Evolutionary conservation across 164 flowering plant genomes (phyloP), one percentile per base, ranked within the genome.

Genomic region (Santalum album): DNA sequence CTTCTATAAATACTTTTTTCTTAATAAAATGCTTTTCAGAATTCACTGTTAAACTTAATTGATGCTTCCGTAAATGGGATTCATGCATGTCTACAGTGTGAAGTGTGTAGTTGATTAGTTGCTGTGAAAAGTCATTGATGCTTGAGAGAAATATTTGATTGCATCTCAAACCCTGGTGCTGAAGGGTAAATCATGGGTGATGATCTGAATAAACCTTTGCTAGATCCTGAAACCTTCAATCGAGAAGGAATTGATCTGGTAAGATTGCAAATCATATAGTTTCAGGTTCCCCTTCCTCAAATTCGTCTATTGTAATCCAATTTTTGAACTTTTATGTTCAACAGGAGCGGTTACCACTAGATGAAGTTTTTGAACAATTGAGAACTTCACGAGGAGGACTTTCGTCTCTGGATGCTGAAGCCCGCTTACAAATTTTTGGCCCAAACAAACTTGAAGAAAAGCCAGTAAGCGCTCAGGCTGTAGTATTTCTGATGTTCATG

Each of bases 161-260:
- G n/a, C n/a, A n/a, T n/a, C n/a, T n/a, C n/a, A n/a, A n/a, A n/a
- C n/a, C n/a, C n/a, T n/a, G n/a, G n/a, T n/a, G n/a, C n/a, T n/a
- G n/a, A n/a, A 59, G 59, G 56, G 51, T 59, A 58, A 60, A 68
- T 36, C 54, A 83, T 79, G 87, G 75, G 61, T 26, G 87, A 72
- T 18, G 87, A 78, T n/a, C 58, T 85, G 58, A 78, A 78, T 25
- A 81, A 73, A 45, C 87, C 90, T 10, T 61, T 86, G 79, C 76
- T 86, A 12, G 78, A 54, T 59, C 92, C 96, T 7, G 80, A 78
- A 56, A 76, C 72, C 61, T 83, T 88, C 75, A 74, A 79, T 48
- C 65, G 88, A 52, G 92, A 83, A 26, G 90, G 85, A 25, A 77
- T 88, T 65, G 96, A 88, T 64, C 69, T 88, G 90, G 96, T 87